Conservation (phyloP, 2,329 filamentous ascomycete species). For the Apiospora arundinis region DNA sequence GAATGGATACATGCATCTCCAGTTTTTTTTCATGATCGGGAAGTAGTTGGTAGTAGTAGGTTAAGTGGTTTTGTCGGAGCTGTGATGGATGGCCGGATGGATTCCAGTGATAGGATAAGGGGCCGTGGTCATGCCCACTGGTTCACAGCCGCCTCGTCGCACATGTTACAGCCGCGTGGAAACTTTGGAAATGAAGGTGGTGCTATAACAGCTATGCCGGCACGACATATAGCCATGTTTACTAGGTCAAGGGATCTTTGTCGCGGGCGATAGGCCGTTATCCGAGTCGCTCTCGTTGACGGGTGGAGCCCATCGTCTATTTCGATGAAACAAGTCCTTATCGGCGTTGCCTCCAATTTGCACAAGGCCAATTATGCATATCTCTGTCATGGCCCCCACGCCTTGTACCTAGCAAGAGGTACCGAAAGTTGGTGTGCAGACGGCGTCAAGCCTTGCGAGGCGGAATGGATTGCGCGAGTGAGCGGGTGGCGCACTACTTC, state of each 20-base stretch:
- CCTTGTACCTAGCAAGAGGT: neutral
- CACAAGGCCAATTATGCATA: conserved; percentile 5
- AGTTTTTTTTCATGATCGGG: neutral
- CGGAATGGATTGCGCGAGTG: neutral
- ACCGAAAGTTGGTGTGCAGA: neutral
- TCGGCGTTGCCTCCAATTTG: neutral
- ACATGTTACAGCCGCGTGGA: conserved; percentile 18
- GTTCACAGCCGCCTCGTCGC: conserved; percentile 12
- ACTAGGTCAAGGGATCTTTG: neutral
- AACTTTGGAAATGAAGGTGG: conserved; percentile 8
- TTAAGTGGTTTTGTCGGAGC: too few relatives aligned
- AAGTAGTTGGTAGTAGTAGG: neutral
- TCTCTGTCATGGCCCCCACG: neutral
- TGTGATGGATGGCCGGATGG: neutral
- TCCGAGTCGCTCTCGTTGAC: neutral
- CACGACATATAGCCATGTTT: neutral
- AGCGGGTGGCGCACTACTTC: neutral
- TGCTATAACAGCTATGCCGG: neutral
- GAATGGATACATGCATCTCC: neutral
- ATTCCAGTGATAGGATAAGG: neutral
- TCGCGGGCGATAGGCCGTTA: neutral
- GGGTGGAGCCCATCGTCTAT: neutral
- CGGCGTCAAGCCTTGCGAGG: neutral
- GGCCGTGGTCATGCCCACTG: neutral
- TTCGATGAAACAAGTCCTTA: conserved; percentile 14